Conservation (phyloP, 345 rosid species). For the Eucalyptus regnans region DNA sequence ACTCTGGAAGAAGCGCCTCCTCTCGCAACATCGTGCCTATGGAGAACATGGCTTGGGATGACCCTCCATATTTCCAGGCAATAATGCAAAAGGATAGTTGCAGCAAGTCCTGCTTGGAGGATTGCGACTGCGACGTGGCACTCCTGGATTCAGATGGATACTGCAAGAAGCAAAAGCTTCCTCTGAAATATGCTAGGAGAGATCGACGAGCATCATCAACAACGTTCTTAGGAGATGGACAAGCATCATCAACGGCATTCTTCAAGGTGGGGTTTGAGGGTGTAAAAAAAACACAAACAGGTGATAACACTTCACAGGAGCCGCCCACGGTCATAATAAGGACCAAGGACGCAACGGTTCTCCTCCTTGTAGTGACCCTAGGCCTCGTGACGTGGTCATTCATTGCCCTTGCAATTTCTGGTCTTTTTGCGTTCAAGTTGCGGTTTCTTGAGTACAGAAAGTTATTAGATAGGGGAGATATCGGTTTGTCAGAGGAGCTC, state of each 20-base stretch:
- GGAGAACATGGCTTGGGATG: neutral
- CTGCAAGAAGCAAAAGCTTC: neutral
- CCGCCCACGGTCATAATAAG: neutral
- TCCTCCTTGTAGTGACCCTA: neutral
- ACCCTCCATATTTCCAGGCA: neutral
- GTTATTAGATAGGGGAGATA: neutral
- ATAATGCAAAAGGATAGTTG: neutral
- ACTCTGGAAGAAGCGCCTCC: neutral
- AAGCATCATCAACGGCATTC: neutral
- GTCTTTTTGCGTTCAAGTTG: neutral
- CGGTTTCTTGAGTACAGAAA: neutral
- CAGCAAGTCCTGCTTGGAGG: neutral
- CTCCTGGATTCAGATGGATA: neutral
- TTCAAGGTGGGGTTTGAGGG: neutral
- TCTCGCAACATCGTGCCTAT: accelerated
- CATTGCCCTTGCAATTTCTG: neutral
- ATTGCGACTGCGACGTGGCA: neutral
- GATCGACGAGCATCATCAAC: neutral
- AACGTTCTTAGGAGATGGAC: no score
- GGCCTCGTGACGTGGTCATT: neutral
- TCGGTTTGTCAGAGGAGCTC: neutral
- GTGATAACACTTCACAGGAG: accelerated
- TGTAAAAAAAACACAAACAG: neutral
- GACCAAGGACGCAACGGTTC: neutral
- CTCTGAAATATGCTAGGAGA: neutral